Evolutionary conservation across 2,329 filamentous ascomycete genomes (phyloP).

Genomic region (Aspergillus nomiae): DNA sequence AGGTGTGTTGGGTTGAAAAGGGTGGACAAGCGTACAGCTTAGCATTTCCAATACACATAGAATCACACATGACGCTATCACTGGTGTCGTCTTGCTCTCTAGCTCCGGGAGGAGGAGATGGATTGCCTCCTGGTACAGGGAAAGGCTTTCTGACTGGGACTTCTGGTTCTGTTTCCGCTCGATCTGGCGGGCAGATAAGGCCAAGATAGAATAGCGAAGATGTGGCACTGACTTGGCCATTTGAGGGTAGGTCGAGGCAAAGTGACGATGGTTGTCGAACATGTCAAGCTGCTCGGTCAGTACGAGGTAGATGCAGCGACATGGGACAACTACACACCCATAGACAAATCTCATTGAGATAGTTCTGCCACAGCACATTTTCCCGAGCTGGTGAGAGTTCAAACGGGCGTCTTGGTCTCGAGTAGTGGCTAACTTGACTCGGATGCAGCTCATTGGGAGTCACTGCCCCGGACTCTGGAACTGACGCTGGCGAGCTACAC

Average conservation of each 20-base stretch:
- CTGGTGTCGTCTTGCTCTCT: constrained; percentile 48
- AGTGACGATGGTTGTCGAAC: constrained; percentile 54
- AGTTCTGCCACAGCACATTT: constrained; percentile 35
- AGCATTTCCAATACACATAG: constrained; percentile 58
- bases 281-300: constrained; percentile 49
- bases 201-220: constrained; percentile 53
- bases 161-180: constrained; percentile 48
- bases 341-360: constrained; percentile 32
- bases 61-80: constrained; percentile 56
- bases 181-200: constrained; percentile 55
- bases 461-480: constrained; percentile 15
- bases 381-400: constrained; percentile 33
- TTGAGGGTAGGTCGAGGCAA: constrained; percentile 51
- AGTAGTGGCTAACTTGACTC: neutral
- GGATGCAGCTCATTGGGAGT: constrained; percentile 11
- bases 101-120: constrained; percentile 52
- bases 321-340: constrained; percentile 22
- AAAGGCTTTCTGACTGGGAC: constrained; percentile 48
- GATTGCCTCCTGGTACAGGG: constrained; percentile 56
- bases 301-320: neutral
- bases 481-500: constrained; percentile 23
- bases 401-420: constrained; percentile 23
- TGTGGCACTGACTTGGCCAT: constrained; percentile 49
- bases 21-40: constrained; percentile 36
- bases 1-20: neutral